phyloP scores from a whole-genome alignment of 208 protist species.

The Crithidia expoeki region DNA sequence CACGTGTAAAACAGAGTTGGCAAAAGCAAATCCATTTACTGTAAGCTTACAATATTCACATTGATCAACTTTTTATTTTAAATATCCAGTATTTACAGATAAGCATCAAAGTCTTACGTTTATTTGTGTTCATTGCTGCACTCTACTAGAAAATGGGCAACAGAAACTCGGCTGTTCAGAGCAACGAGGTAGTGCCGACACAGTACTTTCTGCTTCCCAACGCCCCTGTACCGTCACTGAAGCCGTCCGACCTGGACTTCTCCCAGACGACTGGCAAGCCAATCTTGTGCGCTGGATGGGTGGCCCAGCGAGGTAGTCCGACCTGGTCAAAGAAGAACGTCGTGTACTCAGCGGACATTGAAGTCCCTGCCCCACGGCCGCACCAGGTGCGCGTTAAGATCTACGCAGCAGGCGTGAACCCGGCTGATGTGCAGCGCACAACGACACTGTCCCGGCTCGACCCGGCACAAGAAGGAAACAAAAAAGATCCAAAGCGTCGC shows the following conservation, averaged over 20 bases:
- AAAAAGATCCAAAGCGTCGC: neutral
- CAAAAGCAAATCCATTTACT: no score
- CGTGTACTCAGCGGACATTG: conserved; percentile 39
- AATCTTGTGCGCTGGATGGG: conserved; percentile 48
- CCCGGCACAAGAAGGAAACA: neutral
- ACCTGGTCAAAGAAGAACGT: conserved; percentile 42
- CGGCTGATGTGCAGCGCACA: conserved; percentile 53
- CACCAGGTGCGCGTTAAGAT: conserved; percentile 68
- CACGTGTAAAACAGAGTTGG: no score
- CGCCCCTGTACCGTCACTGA: conserved; percentile 24
- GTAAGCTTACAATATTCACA: no score
- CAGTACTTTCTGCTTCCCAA: conserved; percentile 26
- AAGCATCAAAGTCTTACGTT: no score
- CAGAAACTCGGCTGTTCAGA: conserved; percentile 12
- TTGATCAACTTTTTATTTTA: no score
- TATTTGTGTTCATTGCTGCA: no score
- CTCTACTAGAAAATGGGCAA: conserved; percentile 26
- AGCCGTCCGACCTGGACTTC: conserved; percentile 33
- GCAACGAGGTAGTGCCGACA: conserved; percentile 2
- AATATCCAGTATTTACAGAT: no score
- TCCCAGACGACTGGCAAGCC: conserved; percentile 28
- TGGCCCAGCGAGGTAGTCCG: conserved; percentile 12
- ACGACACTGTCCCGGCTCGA: conserved; percentile 10
- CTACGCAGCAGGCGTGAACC: conserved; percentile 73
- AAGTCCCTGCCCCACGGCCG: conserved; percentile 46